Evolutionary conservation across 2,329 filamentous ascomycete species (phyloP), one percentile per base, ranked within the genome.

Genomic region (Helotiales sp.): DNA sequence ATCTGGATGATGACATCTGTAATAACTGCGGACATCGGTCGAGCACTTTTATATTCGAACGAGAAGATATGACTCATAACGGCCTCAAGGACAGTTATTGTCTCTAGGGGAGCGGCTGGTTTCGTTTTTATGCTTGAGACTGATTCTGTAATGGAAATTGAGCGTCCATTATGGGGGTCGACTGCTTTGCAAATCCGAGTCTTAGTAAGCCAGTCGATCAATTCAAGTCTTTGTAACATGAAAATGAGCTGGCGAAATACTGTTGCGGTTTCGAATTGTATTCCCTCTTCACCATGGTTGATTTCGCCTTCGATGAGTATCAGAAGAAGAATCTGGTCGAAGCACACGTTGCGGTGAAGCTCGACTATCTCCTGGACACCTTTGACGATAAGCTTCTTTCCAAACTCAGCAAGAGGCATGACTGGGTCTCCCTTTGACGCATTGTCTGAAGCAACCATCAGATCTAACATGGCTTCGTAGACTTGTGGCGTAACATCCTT

Each of bases 301-400:
- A 90, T 83, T 69, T 95, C 91, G 36, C 87, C 87, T 71, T 95
- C 89, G 80, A 98, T 88, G 72, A 97, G 92, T 9, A 95, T 82
- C 15, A 96, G 79, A 6, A 99, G 80, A 2, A 95, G 81, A 2
- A 98, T 77, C 57, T 98, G 83, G 68, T 93, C 91, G 61, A 96
- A 85, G 51, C 96, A 85, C 8, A 95, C 79, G 59, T 84, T 84
- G 75, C 86, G 87, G 59, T 89, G 88, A 30, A 90, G 75, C 51
- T 88, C 81, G 6, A 95, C 82, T 12, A 84, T 88, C 69, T 98
- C 92, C 68, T 93, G 89, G 0, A 90, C 85, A 6, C 91, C 88
- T 60, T 86, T 87, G 10, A 96, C 83, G 13, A 92, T 78, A 1
- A 92, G 76, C 64, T 85, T 90, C 38, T 86, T 83, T 17, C 93